phyloP scores from a whole-genome alignment of 306 rosid genomes.

The Canavalia ensiformis region DNA sequence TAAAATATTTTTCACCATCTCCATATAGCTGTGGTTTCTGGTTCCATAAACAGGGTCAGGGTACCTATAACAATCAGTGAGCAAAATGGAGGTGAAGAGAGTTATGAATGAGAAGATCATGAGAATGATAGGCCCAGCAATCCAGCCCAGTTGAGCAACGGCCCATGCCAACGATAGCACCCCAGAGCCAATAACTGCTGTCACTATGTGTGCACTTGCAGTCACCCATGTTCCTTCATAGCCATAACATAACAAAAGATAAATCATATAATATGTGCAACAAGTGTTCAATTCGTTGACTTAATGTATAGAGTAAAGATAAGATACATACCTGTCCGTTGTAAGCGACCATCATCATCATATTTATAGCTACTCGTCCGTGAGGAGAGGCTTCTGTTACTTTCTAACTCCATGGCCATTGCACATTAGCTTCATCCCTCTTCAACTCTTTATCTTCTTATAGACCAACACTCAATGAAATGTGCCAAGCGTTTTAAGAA shows the following conservation, averaged over 20 bases:
- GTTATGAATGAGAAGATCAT: slow-evolving; percentile 37
- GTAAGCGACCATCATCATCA: slow-evolving; percentile 58
- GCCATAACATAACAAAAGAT: not conserved
- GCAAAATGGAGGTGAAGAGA: slow-evolving; percentile 44
- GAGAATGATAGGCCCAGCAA: slow-evolving; percentile 42
- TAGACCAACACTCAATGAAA: not conserved
- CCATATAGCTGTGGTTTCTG: slow-evolving; percentile 53
- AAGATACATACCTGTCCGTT: slow-evolving; percentile 49
- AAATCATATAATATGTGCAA: not conserved
- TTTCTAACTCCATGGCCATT: slow-evolving; percentile 4
- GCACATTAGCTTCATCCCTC: not conserved
- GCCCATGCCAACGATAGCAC: slow-evolving; percentile 61
- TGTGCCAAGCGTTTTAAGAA: not conserved
- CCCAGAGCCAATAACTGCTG: slow-evolving; percentile 62
- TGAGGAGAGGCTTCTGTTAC: not conserved
- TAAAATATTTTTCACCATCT: slow-evolving; percentile 49
- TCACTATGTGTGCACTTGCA: slow-evolving; percentile 61
- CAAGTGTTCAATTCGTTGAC: not conserved
- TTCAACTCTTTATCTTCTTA: not conserved
- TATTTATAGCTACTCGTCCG: slow-evolving; percentile 18
- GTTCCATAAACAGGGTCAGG: slow-evolving; percentile 55
- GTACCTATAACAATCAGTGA: slow-evolving; percentile 52
- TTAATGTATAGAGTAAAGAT: not conserved
- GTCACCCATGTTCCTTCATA: slow-evolving; percentile 58
- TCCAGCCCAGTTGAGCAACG: slow-evolving; percentile 64